Percentiles rank a stretch among this genome's conserved stretches.
These are phyloP conservation scores for Paracamarosporium sp. DNA, from an alignment of 2,329 filamentous ascomycete genomes.

Conservation along the genomic window DNA sequence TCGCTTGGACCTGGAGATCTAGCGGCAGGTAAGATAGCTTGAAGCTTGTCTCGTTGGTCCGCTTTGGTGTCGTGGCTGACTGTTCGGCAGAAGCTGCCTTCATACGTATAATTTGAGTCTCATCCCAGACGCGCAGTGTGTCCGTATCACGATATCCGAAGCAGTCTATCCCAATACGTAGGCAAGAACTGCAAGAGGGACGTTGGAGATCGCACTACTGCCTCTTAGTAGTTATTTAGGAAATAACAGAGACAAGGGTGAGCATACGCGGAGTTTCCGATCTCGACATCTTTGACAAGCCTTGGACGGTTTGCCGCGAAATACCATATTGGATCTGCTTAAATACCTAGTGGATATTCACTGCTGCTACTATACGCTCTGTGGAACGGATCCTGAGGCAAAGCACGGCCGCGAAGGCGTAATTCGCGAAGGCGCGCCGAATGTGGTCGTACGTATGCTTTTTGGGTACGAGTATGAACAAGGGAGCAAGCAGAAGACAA, in stretches of 20 bases:
- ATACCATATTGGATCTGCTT: slow-evolving; percentile 10
- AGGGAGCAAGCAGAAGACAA: not conserved
- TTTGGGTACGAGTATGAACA: not conserved
- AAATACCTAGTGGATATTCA: not conserved
- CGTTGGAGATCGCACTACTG: slow-evolving; percentile 32
- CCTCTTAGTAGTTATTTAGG: not conserved
- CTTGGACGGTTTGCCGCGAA: slow-evolving; percentile 26
- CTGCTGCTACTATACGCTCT: too few relatives aligned
- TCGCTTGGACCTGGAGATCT: slow-evolving; percentile 23
- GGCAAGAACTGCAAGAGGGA: slow-evolving; percentile 29
- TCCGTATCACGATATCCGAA: slow-evolving; percentile 33
- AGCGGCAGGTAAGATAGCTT: slow-evolving; percentile 20
- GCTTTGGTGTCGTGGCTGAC: not conserved
- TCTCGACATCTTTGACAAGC: slow-evolving; percentile 28
- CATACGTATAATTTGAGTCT: slow-evolving; percentile 27
- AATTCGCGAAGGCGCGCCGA: not conserved
- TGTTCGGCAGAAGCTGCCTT: slow-evolving; percentile 15
- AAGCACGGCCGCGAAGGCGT: too few relatives aligned
- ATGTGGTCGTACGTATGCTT: not conserved
- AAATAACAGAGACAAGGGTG: not conserved
- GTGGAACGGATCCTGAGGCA: too few relatives aligned
- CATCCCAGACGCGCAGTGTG: slow-evolving; percentile 28
- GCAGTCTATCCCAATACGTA: slow-evolving; percentile 23
- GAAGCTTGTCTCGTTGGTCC: not conserved
- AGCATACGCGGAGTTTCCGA: slow-evolving; percentile 21